phyloP scores from a whole-genome alignment of 129 eudicot species.

The Artemisia tridentata region DNA sequence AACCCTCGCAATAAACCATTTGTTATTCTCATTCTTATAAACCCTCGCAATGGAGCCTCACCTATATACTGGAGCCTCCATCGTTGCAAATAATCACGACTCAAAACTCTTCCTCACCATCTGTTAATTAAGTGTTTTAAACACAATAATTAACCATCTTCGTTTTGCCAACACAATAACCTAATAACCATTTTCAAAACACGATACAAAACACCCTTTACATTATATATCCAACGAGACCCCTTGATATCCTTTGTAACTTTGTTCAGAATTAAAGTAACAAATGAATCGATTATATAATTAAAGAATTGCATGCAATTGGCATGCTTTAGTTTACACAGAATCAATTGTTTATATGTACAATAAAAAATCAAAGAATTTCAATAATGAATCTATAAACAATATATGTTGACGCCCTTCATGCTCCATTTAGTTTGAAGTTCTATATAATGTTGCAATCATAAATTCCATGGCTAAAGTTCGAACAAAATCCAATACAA shows the following conservation, averaged over 20 bases:
- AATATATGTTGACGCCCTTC: slow-evolving; percentile 14
- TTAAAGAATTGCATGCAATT: background rate
- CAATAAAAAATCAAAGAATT: slow-evolving; percentile 35
- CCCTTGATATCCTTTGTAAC: background rate
- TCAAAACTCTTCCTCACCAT: too few species aligned
- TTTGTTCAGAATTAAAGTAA: background rate
- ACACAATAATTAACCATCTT: too few species aligned
- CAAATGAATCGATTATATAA: background rate
- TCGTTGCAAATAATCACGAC: too few species aligned
- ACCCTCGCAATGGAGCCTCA: too few species aligned
- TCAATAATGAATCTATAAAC: slow-evolving; percentile 19
- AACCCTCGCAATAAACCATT: too few species aligned
- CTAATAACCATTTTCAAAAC: too few species aligned
- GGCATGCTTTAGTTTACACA: slow-evolving; percentile 5
- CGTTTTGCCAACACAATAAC: too few species aligned
- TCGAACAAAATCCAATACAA: slow-evolving; percentile 20
- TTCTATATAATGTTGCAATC: background rate
- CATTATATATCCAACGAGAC: too few species aligned
- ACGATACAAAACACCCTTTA: too few species aligned
- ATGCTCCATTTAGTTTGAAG: background rate
- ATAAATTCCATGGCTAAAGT: slow-evolving; percentile 11
- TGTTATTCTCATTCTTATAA: too few species aligned
- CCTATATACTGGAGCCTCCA: too few species aligned
- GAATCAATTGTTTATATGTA: slow-evolving; percentile 9
- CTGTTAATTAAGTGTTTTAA: too few species aligned